Evolutionary conservation across 2,329 filamentous ascomycete genomes (phyloP), one percentile per base, ranked within the genome.

Genomic region (Lachnellula suecica): DNA sequence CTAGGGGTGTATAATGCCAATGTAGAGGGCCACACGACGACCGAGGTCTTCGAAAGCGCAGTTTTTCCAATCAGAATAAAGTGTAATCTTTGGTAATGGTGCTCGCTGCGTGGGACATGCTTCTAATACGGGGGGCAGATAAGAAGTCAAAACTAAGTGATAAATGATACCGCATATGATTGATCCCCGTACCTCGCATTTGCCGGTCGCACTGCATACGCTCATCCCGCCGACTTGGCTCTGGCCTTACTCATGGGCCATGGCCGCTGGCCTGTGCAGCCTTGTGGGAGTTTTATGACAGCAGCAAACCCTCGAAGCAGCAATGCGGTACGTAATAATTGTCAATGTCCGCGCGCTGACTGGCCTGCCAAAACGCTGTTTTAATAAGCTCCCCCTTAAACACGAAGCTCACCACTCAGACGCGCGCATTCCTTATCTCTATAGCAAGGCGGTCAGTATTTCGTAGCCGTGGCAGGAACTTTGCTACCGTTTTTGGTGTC

Each of bases 311-410:
- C 54, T 46, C 35, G 23, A 58, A 44, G 22, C 10, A 48, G 58
- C 53, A 59, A 49, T 49, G 49, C 38, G 53, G 58, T 63, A 64
- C 62, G 62, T 64, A 64, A 64, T 58, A 44, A 51, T 45, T 20
- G 24, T n/a, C 44, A 44, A 53, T 47, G 2, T 11, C 29, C 27
- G 27, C n/a, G 11, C 23, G 15, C 47, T 53, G 41, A 58, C 47
- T 56, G 53, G 51, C 41, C 42, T 20, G 22, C 17, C 34, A 31
- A 38, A 27, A 45, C 27, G 19, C 23, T 20, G 17, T 49, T 24
- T 34, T 34, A 40, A 53, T 27, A 43, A 42, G 25, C 15, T 29
- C 27, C 37, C 29, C 10, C 24, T 2, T n/a, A 7, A 41, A 10
- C 31, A 15, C 34, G 31, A 40, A 13, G 19, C 35, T 35, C 31